Conservation (phyloP, 1,284 basidiomycete genomes). For the Sutorius eximius region DNA sequence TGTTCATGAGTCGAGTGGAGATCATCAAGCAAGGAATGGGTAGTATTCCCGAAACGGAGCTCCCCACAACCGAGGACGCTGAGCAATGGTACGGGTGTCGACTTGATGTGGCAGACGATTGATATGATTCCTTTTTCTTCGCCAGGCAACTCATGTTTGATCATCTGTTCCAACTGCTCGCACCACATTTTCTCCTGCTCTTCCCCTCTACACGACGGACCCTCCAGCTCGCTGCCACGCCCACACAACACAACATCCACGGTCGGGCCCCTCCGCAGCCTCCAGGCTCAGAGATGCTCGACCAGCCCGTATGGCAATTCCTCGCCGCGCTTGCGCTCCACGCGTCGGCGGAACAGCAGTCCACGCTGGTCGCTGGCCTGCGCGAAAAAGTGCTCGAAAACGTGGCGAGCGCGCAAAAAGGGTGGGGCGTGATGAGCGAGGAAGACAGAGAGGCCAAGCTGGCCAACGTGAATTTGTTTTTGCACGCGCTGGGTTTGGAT, state of each 20-base stretch:
- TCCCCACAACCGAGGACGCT: constrained; percentile 71
- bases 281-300: constrained; percentile 82
- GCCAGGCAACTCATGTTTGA: constrained; percentile 81
- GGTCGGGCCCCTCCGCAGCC: constrained; percentile 31
- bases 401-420: constrained; percentile 75
- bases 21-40: constrained; percentile 77
- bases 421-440: constrained; percentile 64
- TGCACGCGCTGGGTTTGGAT: constrained; percentile 83
- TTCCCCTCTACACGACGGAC: constrained; percentile 89
- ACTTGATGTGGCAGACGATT: neutral
- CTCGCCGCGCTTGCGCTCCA: constrained; percentile 88
- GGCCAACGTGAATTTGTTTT: constrained; percentile 82
- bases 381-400: constrained; percentile 93
- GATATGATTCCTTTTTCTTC: constrained; percentile 2
- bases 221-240: constrained; percentile 39
- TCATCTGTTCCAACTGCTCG: constrained; percentile 78
- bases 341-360: constrained; percentile 81
- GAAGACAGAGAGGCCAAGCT: constrained; percentile 67
- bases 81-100: constrained; percentile 70
- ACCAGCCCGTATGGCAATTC: constrained; percentile 93
- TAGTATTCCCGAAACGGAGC: constrained; percentile 51
- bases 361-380: constrained; percentile 80
- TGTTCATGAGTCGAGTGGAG: constrained; percentile 91
- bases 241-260: constrained; percentile 37
- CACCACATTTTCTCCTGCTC: constrained; percentile 72